Percentiles rank a stretch among this genome's conserved stretches.
phyloP scores from a whole-genome alignment of 2,329 filamentous ascomycete genomes.

The Hymenoscyphus occultus region DNA sequence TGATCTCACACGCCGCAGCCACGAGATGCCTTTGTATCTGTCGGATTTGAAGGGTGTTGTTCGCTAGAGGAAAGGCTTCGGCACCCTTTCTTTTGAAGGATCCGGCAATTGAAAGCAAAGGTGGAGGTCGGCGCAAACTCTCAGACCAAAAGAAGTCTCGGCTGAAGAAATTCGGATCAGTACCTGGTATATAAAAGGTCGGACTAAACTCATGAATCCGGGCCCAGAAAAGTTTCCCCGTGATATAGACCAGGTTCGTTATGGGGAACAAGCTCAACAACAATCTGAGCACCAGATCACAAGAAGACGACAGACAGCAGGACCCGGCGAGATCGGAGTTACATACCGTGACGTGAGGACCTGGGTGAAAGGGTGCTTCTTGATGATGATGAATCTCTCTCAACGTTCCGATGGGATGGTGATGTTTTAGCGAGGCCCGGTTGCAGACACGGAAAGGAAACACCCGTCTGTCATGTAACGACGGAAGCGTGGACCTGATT shows the following conservation, averaged over 20 bases:
- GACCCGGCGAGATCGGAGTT: neutral
- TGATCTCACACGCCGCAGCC: slow-evolving; percentile 15
- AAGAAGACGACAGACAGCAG: neutral
- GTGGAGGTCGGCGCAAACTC: slow-evolving; percentile 6
- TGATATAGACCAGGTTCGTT: slow-evolving; percentile 15
- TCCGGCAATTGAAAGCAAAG: slow-evolving; percentile 1
- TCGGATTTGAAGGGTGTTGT: neutral
- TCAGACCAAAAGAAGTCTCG: slow-evolving; percentile 4
- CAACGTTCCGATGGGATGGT: slow-evolving; percentile 2
- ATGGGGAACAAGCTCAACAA: slow-evolving; percentile 10
- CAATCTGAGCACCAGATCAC: slow-evolving; percentile 6
- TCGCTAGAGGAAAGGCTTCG: slow-evolving; percentile 6
- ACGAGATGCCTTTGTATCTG: slow-evolving; percentile 13
- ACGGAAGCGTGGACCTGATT: neutral
- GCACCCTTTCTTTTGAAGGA: neutral
- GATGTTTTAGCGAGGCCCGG: slow-evolving; percentile 2
- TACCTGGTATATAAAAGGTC: slow-evolving; percentile 9
- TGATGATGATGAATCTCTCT: neutral
- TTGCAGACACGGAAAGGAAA: neutral
- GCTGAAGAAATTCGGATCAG: slow-evolving; percentile 14
- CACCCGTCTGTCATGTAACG: slow-evolving; percentile 5
- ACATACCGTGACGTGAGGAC: neutral
- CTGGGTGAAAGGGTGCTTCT: neutral
- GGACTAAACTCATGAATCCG: slow-evolving; percentile 11
- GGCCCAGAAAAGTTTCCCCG: slow-evolving; percentile 3